phyloP scores from a whole-genome alignment of 495 filamentous ascomycete genomes.

The Aspergillus indologenus region DNA sequence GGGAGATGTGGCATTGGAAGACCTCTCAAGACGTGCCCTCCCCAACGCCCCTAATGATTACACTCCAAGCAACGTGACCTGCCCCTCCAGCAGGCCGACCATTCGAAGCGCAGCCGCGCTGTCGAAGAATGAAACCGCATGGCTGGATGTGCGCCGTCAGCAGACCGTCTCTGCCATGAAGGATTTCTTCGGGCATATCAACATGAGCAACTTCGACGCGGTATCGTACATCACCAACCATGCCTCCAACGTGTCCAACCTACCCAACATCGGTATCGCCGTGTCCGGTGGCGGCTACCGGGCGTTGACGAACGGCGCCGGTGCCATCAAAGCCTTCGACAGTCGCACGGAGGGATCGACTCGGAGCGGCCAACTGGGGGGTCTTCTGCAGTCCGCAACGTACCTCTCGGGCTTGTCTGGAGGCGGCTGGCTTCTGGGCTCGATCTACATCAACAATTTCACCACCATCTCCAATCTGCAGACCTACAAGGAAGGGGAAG shows the following conservation, averaged over 20 bases:
- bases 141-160: constrained; percentile 53
- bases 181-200: constrained; percentile 63
- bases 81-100: constrained; percentile 39
- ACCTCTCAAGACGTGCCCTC: constrained; percentile 20
- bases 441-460: constrained; percentile 82
- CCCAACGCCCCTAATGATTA: constrained; percentile 44
- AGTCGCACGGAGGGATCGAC: constrained; percentile 64
- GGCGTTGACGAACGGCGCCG: constrained; percentile 78
- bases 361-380: constrained; percentile 62
- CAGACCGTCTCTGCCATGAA: constrained; percentile 63
- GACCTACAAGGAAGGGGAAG: constrained; percentile 34
- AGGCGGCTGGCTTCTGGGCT: constrained; percentile 81
- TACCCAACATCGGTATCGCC: constrained; percentile 58
- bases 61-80: constrained; percentile 31
- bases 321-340: constrained; percentile 81
- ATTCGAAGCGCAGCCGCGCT: constrained; percentile 52
- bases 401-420: constrained; percentile 80
- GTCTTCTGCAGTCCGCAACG: constrained; percentile 73
- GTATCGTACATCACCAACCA: constrained; percentile 60
- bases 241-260: constrained; percentile 49
- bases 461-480: constrained; percentile 61
- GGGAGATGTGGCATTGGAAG: not conserved
- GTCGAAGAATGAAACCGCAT: constrained; percentile 63
- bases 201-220: constrained; percentile 74
- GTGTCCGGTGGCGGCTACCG: constrained; percentile 71